These are phyloP conservation scores for Syzygium syzygioides DNA, from an alignment of 441 rosid species.

Conservation along the genomic window DNA sequence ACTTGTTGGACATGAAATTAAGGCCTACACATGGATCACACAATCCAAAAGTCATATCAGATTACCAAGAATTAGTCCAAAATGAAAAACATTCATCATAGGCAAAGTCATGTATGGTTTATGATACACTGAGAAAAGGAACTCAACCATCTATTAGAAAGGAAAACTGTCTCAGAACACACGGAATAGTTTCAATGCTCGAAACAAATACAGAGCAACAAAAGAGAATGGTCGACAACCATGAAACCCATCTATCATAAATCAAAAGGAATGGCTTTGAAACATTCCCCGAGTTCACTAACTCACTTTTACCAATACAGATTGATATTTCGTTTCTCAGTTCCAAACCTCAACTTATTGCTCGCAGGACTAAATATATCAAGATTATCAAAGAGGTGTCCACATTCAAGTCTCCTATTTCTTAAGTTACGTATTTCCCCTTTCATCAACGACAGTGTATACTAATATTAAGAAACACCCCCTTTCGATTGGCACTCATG, in stretches of 20 bases:
- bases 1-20: slow-evolving; percentile 54
- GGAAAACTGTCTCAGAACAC: background rate
- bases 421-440: background rate
- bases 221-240: background rate
- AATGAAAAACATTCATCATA: background rate
- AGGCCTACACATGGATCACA: slow-evolving; percentile 28
- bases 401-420: background rate
- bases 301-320: background rate
- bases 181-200: background rate
- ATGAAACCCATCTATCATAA: background rate
- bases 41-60: background rate
- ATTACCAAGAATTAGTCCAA: background rate
- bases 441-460: background rate
- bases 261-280: background rate
- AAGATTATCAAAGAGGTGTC: background rate
- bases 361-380: background rate
- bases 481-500: background rate
- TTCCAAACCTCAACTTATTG: background rate
- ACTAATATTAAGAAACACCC: background rate
- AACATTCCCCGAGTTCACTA: background rate
- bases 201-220: background rate
- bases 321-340: background rate
- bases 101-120: background rate
- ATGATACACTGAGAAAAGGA: background rate
- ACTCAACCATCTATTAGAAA: background rate